Evolutionary conservation across 176 grass and related monocot genomes (phyloP).

Genomic region (Cenchrus purpureus): DNA sequence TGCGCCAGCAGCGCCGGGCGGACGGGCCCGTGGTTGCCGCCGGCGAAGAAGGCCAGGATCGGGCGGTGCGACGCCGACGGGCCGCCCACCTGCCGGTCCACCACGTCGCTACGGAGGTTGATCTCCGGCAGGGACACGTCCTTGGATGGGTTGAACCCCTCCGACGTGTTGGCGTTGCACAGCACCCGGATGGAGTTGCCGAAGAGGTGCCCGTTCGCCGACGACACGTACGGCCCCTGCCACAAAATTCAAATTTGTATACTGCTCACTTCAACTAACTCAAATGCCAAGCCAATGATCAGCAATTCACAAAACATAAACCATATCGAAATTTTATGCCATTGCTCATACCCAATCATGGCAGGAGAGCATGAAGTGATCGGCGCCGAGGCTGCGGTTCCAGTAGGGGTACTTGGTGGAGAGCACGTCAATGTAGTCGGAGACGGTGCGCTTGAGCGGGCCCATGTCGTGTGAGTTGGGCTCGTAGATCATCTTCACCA

Average conservation of each 20-base stretch:
- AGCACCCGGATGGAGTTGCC: conserved; percentile 74
- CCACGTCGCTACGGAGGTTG: conserved; percentile 62
- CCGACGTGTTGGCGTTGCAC: conserved; percentile 95
- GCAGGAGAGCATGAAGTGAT: conserved; percentile 97
- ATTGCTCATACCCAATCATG: conserved; percentile 77
- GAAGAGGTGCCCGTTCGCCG: conserved; percentile 46
- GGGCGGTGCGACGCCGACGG: conserved; percentile 66
- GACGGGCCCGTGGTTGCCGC: conserved; percentile 80
- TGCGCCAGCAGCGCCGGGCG: conserved; percentile 59
- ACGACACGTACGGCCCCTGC: conserved; percentile 77
- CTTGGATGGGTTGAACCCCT: conserved; percentile 74
- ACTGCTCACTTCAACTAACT: too few species aligned
- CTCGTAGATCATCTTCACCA: conserved; percentile 79
- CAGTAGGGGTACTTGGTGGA: conserved; percentile 67
- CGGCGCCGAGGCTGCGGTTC: conserved; percentile 78
- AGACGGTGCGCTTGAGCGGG: conserved; percentile 59
- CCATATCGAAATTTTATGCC: neutral
- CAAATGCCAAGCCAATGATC: too few species aligned
- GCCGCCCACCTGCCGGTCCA: conserved; percentile 58
- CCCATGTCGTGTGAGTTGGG: conserved; percentile 53
- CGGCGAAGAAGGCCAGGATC: conserved; percentile 83
- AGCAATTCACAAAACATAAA: neutral
- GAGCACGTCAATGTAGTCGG: conserved; percentile 70
- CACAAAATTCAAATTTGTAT: neutral
- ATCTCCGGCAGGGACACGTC: conserved; percentile 82